phyloP scores from a whole-genome alignment of 257 asterid species.

The Fraxinus anomala region DNA sequence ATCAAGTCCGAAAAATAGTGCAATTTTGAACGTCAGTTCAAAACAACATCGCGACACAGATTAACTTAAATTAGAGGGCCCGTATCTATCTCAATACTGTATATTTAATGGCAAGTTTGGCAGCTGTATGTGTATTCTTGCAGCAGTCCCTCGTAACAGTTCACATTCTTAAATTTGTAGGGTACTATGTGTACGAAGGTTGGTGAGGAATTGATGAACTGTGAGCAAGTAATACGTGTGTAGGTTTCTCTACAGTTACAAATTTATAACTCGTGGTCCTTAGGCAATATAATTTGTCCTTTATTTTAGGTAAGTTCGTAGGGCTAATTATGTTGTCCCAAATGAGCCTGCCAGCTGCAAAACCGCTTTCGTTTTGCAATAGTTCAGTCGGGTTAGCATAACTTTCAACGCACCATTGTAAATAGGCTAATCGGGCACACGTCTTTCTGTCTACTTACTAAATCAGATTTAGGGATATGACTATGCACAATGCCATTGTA shows the following conservation, averaged over 20 bases:
- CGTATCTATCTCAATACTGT: no score
- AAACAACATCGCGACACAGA: no score
- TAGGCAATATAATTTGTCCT: background rate
- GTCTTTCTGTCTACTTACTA: no score
- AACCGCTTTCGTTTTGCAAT: background rate
- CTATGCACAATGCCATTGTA: no score
- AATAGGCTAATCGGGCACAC: no score
- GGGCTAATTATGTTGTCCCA: background rate
- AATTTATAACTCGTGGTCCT: background rate
- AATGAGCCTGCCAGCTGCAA: background rate
- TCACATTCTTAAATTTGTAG: background rate
- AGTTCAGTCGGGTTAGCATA: background rate
- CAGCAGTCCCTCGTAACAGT: background rate
- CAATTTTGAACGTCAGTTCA: no score
- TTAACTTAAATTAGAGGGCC: no score
- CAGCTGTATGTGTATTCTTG: background rate
- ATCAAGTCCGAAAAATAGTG: no score
- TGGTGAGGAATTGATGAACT: background rate
- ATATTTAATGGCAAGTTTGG: background rate
- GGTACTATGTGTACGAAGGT: background rate
- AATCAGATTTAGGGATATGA: no score
- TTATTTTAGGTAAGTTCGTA: background rate
- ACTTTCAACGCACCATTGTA: no score
- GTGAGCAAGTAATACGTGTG: background rate
- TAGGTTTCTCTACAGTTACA: background rate